Conservation (phyloP, 2,329 filamentous ascomycete genomes). For the Aspergillus oerlinghausenensis region DNA sequence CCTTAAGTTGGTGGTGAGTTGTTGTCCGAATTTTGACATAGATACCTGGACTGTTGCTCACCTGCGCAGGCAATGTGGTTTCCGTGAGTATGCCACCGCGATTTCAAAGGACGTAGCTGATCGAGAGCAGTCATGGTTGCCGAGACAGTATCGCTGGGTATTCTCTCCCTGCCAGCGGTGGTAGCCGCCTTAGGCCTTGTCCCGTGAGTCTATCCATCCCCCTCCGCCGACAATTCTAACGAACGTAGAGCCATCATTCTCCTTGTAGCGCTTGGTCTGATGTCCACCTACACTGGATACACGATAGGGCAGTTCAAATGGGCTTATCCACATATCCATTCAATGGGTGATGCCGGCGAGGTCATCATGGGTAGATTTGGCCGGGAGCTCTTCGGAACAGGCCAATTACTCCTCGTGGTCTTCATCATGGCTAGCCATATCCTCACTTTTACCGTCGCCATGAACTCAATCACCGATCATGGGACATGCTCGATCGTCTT, state of each 20-base stretch:
- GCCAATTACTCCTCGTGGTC: constrained; percentile 58
- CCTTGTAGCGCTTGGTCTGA: constrained; percentile 47
- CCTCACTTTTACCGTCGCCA: constrained; percentile 62
- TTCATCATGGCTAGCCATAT: constrained; percentile 66
- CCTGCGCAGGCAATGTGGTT: constrained; percentile 32
- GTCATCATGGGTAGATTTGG: constrained; percentile 58
- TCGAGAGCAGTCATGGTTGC: constrained; percentile 47
- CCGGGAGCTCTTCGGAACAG: constrained; percentile 56
- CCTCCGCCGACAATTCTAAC: not conserved
- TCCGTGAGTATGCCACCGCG: constrained; percentile 25
- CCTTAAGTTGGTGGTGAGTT: constrained; percentile 40
- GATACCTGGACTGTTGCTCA: not conserved
- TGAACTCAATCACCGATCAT: constrained; percentile 58
- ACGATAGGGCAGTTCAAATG: constrained; percentile 56
- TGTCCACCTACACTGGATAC: constrained; percentile 55
- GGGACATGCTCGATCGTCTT: constrained; percentile 59
- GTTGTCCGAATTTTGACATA: not conserved
- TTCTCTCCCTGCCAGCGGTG: constrained; percentile 50
- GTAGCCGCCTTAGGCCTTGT: constrained; percentile 49
- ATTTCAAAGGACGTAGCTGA: not conserved
- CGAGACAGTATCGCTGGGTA: constrained; percentile 53
- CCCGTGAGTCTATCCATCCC: constrained; percentile 29
- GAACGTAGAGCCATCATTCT: constrained; percentile 45
- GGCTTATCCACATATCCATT: constrained; percentile 53
- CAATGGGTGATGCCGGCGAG: constrained; percentile 63